Percentiles rank a stretch among this genome's conserved stretches.
These are phyloP conservation scores for Puccinia polysora DNA, from an alignment of 1,284 basidiomycete genomes.

Conservation along the genomic window DNA sequence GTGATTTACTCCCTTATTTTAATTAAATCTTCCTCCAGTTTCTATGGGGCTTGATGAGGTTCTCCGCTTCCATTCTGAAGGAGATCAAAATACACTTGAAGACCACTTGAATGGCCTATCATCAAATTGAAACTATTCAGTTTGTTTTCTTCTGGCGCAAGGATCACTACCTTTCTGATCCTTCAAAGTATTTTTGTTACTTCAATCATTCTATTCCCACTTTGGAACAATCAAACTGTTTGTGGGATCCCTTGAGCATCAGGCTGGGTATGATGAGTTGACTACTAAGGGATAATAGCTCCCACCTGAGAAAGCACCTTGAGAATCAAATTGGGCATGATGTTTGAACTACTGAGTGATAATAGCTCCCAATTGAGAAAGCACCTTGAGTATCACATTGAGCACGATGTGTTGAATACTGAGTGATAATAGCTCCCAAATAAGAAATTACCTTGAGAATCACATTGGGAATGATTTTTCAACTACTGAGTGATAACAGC, in stretches of 20 bases:
- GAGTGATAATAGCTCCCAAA: no score
- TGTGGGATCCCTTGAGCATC: conserved; percentile 2
- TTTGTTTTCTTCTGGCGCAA: conserved; percentile 7
- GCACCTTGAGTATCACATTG: no score
- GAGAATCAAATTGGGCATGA: conserved; percentile 2
- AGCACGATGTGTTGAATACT: no score
- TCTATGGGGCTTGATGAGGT: no score
- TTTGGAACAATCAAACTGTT: not conserved
- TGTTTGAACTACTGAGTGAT: no score
- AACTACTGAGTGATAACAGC: no score
- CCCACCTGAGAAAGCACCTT: no score
- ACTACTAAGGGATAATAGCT: no score
- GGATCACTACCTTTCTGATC: not conserved
- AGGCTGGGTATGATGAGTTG: no score
- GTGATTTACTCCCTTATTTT: not conserved
- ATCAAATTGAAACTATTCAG: conserved; percentile 8
- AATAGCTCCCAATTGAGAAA: no score
- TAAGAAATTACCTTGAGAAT: no score
- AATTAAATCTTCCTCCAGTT: not conserved
- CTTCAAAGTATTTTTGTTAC: conserved; percentile 4
- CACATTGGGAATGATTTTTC: no score
- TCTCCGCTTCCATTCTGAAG: not conserved
- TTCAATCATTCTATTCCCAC: conserved; percentile 7
- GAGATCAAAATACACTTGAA: conserved; percentile 1
- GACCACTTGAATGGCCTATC: conserved; percentile 25